phyloP scores from a whole-genome alignment of 2,329 filamentous ascomycete genomes.

The Neopestalotiopsis rosae region DNA sequence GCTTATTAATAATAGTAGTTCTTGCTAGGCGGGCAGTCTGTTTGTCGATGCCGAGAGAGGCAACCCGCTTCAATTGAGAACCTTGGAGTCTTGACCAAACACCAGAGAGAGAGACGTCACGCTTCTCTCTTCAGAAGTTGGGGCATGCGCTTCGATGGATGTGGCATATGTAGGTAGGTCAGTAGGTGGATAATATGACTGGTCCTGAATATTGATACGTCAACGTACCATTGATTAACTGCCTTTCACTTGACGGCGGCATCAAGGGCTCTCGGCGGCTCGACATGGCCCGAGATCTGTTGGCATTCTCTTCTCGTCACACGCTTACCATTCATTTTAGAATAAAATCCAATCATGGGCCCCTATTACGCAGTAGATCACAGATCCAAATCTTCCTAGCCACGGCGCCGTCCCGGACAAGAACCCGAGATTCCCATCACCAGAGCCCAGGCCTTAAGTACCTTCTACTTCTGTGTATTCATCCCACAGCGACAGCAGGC shows the following conservation, averaged over 20 bases:
- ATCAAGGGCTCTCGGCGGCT: slow-evolving; percentile 7
- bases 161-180: not conserved
- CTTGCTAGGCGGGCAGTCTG: no score
- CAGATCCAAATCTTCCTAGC: slow-evolving; percentile 11
- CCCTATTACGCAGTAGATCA: slow-evolving; percentile 4
- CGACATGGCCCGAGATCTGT: not conserved
- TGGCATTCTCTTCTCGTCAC: not conserved
- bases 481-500: not conserved
- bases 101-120: no score
- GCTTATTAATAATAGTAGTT: no score
- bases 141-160: no score
- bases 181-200: not conserved
- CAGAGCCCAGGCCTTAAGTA: not conserved
- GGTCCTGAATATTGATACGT: not conserved
- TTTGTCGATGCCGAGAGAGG: no score
- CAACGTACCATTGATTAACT: not conserved
- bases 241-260: not conserved
- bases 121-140: no score
- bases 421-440: not conserved
- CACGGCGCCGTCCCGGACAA: not conserved
- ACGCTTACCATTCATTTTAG: not conserved
- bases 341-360: not conserved
- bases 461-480: slow-evolving; percentile 17
- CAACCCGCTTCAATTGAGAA: no score
- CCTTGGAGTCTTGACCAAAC: no score